These are phyloP conservation scores for Backusella macrospora DNA, from an alignment of 192 early-diverging fungal species.

Conservation along the genomic window DNA sequence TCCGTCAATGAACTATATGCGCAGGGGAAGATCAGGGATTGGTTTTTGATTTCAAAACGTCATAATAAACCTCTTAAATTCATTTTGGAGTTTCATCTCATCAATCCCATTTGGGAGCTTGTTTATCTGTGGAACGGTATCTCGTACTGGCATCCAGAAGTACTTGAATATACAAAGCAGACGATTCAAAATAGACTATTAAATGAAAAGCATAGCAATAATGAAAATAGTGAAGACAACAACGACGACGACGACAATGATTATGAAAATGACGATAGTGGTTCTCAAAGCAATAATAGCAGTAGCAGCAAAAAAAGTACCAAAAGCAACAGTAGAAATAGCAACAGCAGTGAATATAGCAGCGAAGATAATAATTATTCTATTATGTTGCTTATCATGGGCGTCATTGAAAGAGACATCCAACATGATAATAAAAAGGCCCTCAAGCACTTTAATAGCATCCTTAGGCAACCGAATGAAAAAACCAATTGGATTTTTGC, in stretches of 20 bases:
- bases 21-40: constrained; percentile 23
- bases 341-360: no score
- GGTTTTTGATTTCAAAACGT: background rate
- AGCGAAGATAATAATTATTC: background rate
- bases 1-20: constrained; percentile 37
- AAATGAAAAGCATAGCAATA: no score
- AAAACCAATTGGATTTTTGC: background rate
- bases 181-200: background rate
- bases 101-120: constrained; percentile 43
- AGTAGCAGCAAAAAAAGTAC: background rate
- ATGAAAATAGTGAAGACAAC: background rate
- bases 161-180: background rate
- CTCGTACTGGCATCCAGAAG: background rate
- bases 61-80: background rate
- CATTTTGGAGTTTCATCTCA: constrained; percentile 17
- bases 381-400: background rate
- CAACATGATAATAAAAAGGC: background rate
- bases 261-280: background rate
- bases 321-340: background rate
- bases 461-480: background rate
- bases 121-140: constrained; percentile 45
- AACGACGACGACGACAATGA: background rate
- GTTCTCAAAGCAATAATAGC: background rate
- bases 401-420: constrained; percentile 9
- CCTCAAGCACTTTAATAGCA: background rate